Conservation (phyloP, 352 stramenopile genomes). For the Globisporangium nodosum region DNA sequence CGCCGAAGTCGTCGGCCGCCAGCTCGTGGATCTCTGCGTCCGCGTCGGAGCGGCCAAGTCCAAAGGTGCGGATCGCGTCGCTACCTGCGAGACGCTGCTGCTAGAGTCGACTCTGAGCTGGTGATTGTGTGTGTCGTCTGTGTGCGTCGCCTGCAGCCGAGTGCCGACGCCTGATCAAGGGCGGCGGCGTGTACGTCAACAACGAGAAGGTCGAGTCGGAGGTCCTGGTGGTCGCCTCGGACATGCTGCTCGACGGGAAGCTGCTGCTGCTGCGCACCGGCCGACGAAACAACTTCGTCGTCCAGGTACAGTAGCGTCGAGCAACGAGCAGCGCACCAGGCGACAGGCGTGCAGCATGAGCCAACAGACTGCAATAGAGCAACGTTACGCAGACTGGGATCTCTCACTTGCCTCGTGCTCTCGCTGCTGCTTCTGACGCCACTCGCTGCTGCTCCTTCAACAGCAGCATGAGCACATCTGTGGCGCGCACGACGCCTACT, state of each 20-base stretch:
- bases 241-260: slow-evolving; percentile 60
- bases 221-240: slow-evolving; percentile 20
- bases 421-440: slow-evolving; percentile 6
- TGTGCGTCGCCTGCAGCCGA: slow-evolving; percentile 59
- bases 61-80: slow-evolving; percentile 60
- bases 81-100: background rate
- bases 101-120: background rate
- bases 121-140: background rate
- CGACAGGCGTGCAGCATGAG: background rate
- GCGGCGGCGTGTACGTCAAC: slow-evolving; percentile 93
- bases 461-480: slow-evolving; percentile 46
- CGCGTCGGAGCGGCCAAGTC: slow-evolving; percentile 84
- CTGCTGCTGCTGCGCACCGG: slow-evolving; percentile 67
- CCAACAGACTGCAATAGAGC: background rate
- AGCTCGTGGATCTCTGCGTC: slow-evolving; percentile 91
- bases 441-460: slow-evolving; percentile 38
- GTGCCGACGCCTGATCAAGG: slow-evolving; percentile 93
- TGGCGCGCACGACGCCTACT: slow-evolving; percentile 34
- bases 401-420: background rate
- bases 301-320: slow-evolving; percentile 37
- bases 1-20: slow-evolving; percentile 57
- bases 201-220: slow-evolving; percentile 78
- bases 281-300: slow-evolving; percentile 78
- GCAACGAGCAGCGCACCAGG: background rate
- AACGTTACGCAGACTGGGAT: background rate